Conservation (phyloP, 2,329 filamentous ascomycete genomes). For the Pseudocercospora pini-densiflorae region DNA sequence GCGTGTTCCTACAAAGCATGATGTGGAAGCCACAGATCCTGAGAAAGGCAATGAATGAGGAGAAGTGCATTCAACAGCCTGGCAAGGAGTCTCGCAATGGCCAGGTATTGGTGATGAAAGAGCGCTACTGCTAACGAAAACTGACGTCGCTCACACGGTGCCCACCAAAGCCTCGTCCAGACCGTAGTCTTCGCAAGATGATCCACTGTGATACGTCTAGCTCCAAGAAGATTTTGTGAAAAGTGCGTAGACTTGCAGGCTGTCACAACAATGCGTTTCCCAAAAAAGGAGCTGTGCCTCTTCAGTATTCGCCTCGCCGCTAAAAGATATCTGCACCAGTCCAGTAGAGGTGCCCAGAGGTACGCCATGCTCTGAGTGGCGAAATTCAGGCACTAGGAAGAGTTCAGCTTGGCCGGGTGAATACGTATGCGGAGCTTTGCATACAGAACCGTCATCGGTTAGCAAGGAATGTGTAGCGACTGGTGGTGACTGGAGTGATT, state of each 20-base stretch:
- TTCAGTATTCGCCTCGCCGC: background rate
- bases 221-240: background rate
- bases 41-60: background rate
- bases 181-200: background rate
- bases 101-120: background rate
- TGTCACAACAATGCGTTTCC: background rate
- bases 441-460: background rate
- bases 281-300: background rate
- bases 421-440: background rate
- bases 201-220: background rate
- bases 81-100: background rate
- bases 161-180: background rate
- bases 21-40: background rate
- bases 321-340: slow-evolving; percentile 7
- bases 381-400: background rate
- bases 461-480: background rate
- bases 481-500: background rate
- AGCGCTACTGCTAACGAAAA: background rate
- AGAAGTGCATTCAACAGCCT: background rate
- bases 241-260: background rate
- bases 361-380: background rate
- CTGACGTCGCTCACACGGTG: background rate
- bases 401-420: background rate
- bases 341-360: background rate
- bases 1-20: background rate